phyloP scores from a whole-genome alignment of 2,329 filamentous ascomycete genomes.

The Penicillium nordicum region DNA sequence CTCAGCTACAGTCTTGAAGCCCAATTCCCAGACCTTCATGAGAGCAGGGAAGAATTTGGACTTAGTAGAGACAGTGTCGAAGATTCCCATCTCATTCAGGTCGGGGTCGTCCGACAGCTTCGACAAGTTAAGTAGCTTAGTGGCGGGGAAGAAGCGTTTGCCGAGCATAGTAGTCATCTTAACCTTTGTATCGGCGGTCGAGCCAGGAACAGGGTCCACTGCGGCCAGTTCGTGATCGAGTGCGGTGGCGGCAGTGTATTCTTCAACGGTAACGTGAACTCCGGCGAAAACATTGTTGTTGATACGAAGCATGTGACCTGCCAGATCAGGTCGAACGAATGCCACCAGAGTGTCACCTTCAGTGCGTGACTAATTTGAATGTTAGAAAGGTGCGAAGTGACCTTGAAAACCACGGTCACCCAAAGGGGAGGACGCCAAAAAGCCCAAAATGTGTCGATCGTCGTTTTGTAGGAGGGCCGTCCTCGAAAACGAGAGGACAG shows the following conservation, averaged over 20 bases:
- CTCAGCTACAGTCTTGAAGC: constrained; percentile 68
- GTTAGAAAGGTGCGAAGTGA: constrained; percentile 62
- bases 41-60: constrained; percentile 89
- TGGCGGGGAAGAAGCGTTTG: constrained; percentile 66
- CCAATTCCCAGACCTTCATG: constrained; percentile 77
- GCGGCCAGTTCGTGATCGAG: constrained; percentile 22
- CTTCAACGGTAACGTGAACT: constrained; percentile 53
- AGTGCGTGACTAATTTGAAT: constrained; percentile 61
- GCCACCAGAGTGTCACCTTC: constrained; percentile 68
- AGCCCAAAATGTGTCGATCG: constrained; percentile 33
- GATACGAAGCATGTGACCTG: constrained; percentile 62
- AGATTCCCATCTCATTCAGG: constrained; percentile 71
- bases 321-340: constrained; percentile 62
- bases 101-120: constrained; percentile 68
- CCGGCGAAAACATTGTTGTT: constrained; percentile 69
- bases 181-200: constrained; percentile 59
- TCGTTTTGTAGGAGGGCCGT: constrained; percentile 44
- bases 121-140: constrained; percentile 81
- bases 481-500: constrained; percentile 41
- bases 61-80: constrained; percentile 65
- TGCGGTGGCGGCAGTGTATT: constrained; percentile 40
- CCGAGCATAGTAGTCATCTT: constrained; percentile 69
- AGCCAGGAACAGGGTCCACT: constrained; percentile 42
- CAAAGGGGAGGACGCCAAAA: constrained; percentile 34
- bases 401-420: constrained; percentile 41